These are phyloP conservation scores for Purpureocillium lavendulum DNA, from an alignment of 2,329 filamentous ascomycete genomes.

Conservation along the genomic window DNA sequence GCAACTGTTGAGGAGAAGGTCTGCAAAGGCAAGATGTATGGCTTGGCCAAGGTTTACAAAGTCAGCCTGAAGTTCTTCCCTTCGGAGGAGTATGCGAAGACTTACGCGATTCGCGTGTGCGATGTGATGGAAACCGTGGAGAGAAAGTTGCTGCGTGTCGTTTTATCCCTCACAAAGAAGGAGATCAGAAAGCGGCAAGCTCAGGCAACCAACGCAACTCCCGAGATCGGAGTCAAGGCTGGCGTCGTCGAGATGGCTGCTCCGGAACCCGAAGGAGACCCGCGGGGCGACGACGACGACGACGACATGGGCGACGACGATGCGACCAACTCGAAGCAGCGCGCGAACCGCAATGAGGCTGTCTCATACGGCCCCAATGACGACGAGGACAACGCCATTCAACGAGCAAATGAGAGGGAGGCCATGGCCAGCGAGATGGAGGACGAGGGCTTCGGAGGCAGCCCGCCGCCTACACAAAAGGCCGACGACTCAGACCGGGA, in stretches of 20 bases:
- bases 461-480: too few relatives aligned
- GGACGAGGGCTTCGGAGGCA: constrained; percentile 22
- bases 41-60: constrained; percentile 76
- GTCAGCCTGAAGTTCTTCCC: constrained; percentile 80
- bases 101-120: constrained; percentile 71
- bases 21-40: constrained; percentile 58
- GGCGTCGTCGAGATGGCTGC: constrained; percentile 45
- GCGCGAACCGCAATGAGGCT: constrained; percentile 68
- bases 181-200: constrained; percentile 77
- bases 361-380: constrained; percentile 90
- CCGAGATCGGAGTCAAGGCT: constrained; percentile 56
- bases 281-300: constrained; percentile 47
- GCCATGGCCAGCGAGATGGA: constrained; percentile 47
- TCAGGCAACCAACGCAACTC: constrained; percentile 60
- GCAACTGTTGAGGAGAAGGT: constrained; percentile 74
- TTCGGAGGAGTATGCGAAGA: constrained; percentile 69
- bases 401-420: constrained; percentile 52
- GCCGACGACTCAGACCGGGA: too few relatives aligned
- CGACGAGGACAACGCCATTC: constrained; percentile 76
- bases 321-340: constrained; percentile 65
- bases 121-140: constrained; percentile 80
- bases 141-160: constrained; percentile 63
- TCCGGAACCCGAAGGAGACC: constrained; percentile 9
- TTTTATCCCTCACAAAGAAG: constrained; percentile 62
- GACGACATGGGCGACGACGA: constrained; percentile 74